Base-by-base conservation (phyloP, 345 rosid species). In the Lepidium didymum region DNA sequence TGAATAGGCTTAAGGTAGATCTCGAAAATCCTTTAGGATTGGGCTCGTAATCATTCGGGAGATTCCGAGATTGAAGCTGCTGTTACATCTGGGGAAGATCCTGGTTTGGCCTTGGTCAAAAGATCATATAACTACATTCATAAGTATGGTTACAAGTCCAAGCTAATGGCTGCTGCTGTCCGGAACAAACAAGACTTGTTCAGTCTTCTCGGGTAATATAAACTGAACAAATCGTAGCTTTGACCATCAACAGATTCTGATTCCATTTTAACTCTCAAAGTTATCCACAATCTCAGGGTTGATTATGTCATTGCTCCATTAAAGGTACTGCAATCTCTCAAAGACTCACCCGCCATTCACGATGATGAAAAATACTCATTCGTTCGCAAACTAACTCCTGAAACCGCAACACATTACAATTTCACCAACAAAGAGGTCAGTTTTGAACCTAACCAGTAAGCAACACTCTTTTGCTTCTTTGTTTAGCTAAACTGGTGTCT, bases 81-180 rank as follows among this genome's bases (percentile, higher is more conserved):
- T 69, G 45, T 79, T 42, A 80, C 75, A 70, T 83, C 79, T 52
- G 99, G 97, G 64, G 96, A 90, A 77, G 99, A 90, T 78, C 97
- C 97, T 19, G 99, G 96, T 41, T 77, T 90, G 84, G 83, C 91
- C 63, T 79, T 94, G 91, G 97, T 93, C 67, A 81, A 89, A 62
- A 90, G 87, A 75, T 80, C 88, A 43, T 88, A 88, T 67, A 94
- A 90, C 72, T 94, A 90, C 75, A 90, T 94, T 59, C 99, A 94
- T 81, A 94, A 90, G 74, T 83, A 88, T 56, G 96, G 97, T 51
- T 78, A 90, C 69, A 94, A 88, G 75, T 88, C 99, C 16, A 94
- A 88, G 84, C 69, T 94, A 75, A 93, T 90, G 95, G 98, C 97
- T 35, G 98, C 99, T 65, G 97, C 97, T 56, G 97, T 94, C 72